phyloP scores from a whole-genome alignment of 192 early-diverging fungal genomes.

The Rhizoclosmatium globosum region DNA sequence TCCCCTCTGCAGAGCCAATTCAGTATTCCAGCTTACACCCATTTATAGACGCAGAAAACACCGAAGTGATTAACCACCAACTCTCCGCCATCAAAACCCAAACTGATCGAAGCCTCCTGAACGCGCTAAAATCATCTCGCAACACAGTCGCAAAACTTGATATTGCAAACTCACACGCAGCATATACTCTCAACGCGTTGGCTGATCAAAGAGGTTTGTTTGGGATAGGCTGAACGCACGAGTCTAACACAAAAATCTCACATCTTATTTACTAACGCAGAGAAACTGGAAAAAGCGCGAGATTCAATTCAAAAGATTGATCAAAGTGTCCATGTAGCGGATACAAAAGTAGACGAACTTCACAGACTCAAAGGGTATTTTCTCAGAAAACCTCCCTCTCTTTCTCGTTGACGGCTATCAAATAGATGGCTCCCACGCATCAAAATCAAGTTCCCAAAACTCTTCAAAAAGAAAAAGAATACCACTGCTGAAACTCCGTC shows the following conservation, averaged over 20 bases:
- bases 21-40: too few species aligned
- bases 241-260: too few species aligned
- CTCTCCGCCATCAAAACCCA: background rate
- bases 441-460: slow-evolving; percentile 1
- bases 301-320: slow-evolving; percentile 16
- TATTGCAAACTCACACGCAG: background rate
- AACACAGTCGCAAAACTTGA: background rate
- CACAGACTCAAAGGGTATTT: slow-evolving; percentile 18
- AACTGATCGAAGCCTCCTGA: background rate
- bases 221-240: too few species aligned
- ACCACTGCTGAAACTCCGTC: background rate
- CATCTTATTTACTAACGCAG: too few species aligned
- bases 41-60: slow-evolving; percentile 16
- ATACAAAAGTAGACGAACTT: slow-evolving; percentile 28
- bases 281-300: slow-evolving; percentile 4
- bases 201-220: slow-evolving; percentile 23
- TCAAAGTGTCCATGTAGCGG: slow-evolving; percentile 5
- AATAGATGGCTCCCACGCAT: slow-evolving; percentile 28
- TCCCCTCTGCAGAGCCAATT: too few species aligned
- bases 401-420: background rate
- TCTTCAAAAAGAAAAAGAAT: background rate
- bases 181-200: slow-evolving; percentile 3
- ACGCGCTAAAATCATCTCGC: background rate
- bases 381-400: too few species aligned
- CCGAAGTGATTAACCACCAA: background rate